These are phyloP conservation scores for Oryza officinalis DNA, from an alignment of 176 grass and related monocot species.

Conservation along the genomic window DNA sequence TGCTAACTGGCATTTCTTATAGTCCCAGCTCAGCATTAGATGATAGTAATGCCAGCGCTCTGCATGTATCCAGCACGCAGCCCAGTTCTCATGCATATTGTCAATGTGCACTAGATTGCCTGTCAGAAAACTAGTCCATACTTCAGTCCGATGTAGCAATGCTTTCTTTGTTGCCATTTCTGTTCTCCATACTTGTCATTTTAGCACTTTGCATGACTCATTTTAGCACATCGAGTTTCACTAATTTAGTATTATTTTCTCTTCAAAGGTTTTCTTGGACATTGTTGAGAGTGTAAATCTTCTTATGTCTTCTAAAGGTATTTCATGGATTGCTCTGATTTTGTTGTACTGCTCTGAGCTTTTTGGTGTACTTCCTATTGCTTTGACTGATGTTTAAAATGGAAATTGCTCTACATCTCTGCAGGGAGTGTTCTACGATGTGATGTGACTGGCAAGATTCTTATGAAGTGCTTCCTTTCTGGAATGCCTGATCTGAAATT, in stretches of 20 bases:
- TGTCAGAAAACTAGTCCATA: background rate
- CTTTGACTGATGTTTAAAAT: constrained; percentile 22
- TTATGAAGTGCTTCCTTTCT: constrained; percentile 99
- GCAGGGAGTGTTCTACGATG: constrained; percentile 94
- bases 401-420: constrained; percentile 30
- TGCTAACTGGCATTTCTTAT: background rate
- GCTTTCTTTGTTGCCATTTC: constrained; percentile 20
- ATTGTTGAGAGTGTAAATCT: constrained; percentile 99
- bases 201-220: constrained; percentile 13
- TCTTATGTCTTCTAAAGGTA: constrained; percentile 99
- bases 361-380: constrained; percentile 16
- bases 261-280: constrained; percentile 95
- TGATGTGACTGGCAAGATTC: constrained; percentile 97
- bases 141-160: no score
- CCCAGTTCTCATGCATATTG: background rate
- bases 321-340: constrained; percentile 1
- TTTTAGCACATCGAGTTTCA: constrained; percentile 21
- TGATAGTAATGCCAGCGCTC: constrained; percentile 2
- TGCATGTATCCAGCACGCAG: constrained; percentile 17
- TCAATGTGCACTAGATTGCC: background rate
- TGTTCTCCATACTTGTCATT: background rate
- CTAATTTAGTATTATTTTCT: constrained; percentile 27
- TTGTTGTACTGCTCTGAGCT: background rate
- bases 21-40: background rate
- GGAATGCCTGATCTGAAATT: constrained; percentile 99